Conservation (phyloP, 352 stramenopile genomes). For the Achlya hypogyna region DNA sequence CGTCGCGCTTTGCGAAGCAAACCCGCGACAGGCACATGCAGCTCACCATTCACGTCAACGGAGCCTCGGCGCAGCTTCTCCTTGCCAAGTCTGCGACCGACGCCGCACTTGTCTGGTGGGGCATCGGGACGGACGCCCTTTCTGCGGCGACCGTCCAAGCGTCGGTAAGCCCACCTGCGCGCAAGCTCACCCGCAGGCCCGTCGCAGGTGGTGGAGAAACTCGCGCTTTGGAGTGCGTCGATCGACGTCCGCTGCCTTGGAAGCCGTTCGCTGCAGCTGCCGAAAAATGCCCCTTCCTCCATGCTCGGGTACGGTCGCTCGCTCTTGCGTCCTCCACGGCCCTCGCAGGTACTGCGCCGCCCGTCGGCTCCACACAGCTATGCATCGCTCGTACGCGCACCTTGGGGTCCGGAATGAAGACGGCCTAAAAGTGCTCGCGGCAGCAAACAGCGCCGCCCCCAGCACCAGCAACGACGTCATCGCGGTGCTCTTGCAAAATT, state of each 20-base stretch:
- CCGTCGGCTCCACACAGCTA: not conserved
- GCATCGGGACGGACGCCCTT: not conserved
- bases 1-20: not conserved
- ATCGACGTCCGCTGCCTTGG: not conserved
- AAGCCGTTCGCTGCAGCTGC: not conserved
- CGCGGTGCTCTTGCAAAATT: not conserved
- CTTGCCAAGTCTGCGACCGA: not conserved
- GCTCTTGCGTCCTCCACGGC: not conserved
- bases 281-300: not conserved
- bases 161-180: no score
- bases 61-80: not conserved
- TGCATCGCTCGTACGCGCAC: not conserved
- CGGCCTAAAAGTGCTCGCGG: not conserved
- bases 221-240: not conserved
- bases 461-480: not conserved
- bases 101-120: conserved; percentile 10
- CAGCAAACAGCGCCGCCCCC: not conserved
- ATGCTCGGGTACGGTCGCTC: not conserved
- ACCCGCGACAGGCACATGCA: not conserved
- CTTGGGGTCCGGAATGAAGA: not conserved
- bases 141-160: not conserved
- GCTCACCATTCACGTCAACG: not conserved
- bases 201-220: not conserved
- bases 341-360: not conserved
- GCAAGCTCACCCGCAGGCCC: no score